phyloP scores from a whole-genome alignment of 78 protist genomes.

The Polysphondylium violaceum region DNA sequence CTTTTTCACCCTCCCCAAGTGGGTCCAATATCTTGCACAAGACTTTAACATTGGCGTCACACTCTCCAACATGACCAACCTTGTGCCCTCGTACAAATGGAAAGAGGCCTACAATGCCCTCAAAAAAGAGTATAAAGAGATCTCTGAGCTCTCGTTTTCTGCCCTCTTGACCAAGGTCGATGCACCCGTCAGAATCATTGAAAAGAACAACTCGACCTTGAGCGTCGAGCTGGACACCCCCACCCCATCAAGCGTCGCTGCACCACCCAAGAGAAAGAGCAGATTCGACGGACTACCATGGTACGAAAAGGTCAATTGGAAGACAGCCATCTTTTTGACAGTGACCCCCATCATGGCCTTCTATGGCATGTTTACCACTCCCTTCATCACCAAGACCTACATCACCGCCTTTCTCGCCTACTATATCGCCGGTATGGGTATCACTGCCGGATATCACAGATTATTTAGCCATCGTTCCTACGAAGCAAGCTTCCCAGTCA shows the following conservation, averaged over 20 bases:
- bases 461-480: constrained; percentile 83
- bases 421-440: constrained; percentile 85
- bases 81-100: constrained; percentile 72
- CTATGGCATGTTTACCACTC: constrained; percentile 54
- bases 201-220: background rate
- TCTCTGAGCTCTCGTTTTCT: constrained; percentile 47
- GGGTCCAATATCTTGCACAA: constrained; percentile 32
- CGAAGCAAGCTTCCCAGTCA: constrained; percentile 52
- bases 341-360: constrained; percentile 68
- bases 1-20: constrained; percentile 37
- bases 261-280: constrained; percentile 9
- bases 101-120: constrained; percentile 48
- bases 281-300: constrained; percentile 60
- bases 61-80: constrained; percentile 9
- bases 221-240: background rate
- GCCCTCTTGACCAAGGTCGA: constrained; percentile 19
- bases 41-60: constrained; percentile 74
- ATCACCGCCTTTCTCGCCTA: constrained; percentile 59
- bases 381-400: constrained; percentile 46
- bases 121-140: constrained; percentile 37
- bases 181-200: constrained; percentile 12
- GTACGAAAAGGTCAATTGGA: constrained; percentile 67
- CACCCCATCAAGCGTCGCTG: background rate
- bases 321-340: constrained; percentile 10
- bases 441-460: constrained; percentile 90